Evolutionary conservation across 768 basidiomycete species (phyloP).

Genomic region (Boletus rufocinnamomeus): DNA sequence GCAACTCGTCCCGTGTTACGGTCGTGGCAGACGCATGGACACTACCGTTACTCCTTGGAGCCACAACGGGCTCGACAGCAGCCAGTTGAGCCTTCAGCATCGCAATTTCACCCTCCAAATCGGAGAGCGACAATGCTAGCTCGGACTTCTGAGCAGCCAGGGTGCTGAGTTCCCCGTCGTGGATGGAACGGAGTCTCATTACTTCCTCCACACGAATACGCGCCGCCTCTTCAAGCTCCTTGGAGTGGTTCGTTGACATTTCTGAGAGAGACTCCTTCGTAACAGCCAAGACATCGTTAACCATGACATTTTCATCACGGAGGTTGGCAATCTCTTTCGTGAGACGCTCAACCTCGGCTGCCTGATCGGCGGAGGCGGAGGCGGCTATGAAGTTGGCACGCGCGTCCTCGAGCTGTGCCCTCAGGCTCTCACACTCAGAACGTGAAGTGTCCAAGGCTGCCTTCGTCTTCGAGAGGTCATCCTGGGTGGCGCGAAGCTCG

Average conservation of each 20-base stretch:
- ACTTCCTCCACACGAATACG: conserved; percentile 69
- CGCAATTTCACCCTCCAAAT: conserved; percentile 76
- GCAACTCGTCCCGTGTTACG: conserved; percentile 76
- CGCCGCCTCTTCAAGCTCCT: conserved; percentile 77
- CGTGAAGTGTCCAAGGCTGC: conserved; percentile 51
- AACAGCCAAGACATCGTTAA: conserved; percentile 64
- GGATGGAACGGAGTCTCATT: conserved; percentile 55
- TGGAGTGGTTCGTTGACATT: conserved; percentile 66
- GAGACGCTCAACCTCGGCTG: conserved; percentile 56
- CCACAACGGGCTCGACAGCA: conserved; percentile 45
- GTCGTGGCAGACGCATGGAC: conserved; percentile 38
- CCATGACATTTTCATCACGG: conserved; percentile 69
- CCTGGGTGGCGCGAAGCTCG: conserved; percentile 82
- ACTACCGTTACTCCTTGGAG: conserved; percentile 59
- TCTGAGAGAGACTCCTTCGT: conserved; percentile 72
- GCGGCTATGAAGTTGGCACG: conserved; percentile 46
- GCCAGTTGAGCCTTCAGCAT: conserved; percentile 58
- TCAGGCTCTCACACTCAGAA: conserved; percentile 56
- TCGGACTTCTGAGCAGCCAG: conserved; percentile 64
- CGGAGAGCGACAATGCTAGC: conserved; percentile 62
- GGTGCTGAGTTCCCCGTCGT: conserved; percentile 60
- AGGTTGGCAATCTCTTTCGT: conserved; percentile 56
- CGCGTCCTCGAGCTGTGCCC: conserved; percentile 65
- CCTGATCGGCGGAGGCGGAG: conserved; percentile 48
- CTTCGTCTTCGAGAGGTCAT: conserved; percentile 80